Evolutionary conservation across 73 alveolate species (phyloP).

Genomic region (Tetrahymena malaccensis): DNA sequence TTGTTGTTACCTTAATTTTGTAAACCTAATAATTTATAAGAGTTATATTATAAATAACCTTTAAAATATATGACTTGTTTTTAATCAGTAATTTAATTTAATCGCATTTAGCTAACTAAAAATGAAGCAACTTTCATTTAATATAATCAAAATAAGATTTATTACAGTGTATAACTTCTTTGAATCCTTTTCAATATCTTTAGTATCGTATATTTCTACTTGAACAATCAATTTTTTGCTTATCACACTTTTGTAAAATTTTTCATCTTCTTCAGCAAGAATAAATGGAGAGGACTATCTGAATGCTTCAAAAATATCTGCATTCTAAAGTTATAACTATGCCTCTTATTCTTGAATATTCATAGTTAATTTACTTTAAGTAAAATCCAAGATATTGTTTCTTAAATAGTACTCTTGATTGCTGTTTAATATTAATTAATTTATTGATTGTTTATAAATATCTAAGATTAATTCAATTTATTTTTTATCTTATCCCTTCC

Average conservation of each 20-base stretch:
- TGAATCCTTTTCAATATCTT: neutral
- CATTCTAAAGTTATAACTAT: neutral
- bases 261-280: neutral
- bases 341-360: neutral
- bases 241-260: neutral
- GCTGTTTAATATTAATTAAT: neutral
- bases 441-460: neutral
- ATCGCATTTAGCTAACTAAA: neutral
- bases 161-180: neutral
- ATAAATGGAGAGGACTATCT: neutral
- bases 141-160: neutral
- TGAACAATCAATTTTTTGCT: neutral
- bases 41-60: neutral
- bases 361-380: neutral
- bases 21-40: neutral
- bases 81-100: too few relatives aligned
- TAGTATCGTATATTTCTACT: neutral
- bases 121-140: neutral
- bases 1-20: neutral
- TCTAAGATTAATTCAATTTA: neutral
- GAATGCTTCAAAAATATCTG: neutral
- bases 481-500: neutral
- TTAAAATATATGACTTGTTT: too few relatives aligned
- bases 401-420: neutral
- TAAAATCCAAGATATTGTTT: neutral